Percentiles rank a stretch among this genome's conserved stretches.
phyloP scores from a whole-genome alignment of 257 asterid genomes.

The Scutellaria minor region DNA sequence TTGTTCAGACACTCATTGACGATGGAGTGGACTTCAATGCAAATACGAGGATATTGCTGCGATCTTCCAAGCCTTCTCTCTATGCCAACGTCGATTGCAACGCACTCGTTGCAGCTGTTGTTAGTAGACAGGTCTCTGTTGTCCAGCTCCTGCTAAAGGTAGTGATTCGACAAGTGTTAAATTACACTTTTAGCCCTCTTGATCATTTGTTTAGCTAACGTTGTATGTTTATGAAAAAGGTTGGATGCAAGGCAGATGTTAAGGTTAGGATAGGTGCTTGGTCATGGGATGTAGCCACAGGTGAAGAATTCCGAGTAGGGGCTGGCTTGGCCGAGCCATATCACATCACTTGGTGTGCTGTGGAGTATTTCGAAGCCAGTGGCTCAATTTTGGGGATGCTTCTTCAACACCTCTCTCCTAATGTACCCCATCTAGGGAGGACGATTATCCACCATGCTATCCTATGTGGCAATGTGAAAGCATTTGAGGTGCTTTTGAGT shows the following conservation, averaged over 20 bases:
- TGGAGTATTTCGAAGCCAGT: conserved; percentile 69
- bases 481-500: conserved; percentile 55
- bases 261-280: conserved; percentile 78
- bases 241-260: conserved; percentile 63
- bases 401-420: conserved; percentile 60
- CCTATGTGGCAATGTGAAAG: conserved; percentile 59
- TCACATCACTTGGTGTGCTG: conserved; percentile 74
- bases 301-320: conserved; percentile 81
- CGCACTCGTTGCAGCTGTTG: conserved; percentile 72
- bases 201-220: background rate
- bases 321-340: conserved; percentile 86
- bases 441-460: conserved; percentile 68
- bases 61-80: conserved; percentile 76
- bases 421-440: conserved; percentile 66
- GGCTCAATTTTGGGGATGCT: conserved; percentile 66
- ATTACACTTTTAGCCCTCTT: background rate
- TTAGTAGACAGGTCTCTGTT: conserved; percentile 59
- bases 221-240: conserved; percentile 38
- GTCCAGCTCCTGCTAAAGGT: conserved; percentile 63
- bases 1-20: conserved; percentile 60
- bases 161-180: background rate
- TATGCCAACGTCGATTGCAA: conserved; percentile 72
- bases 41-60: conserved; percentile 68
- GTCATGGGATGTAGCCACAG: conserved; percentile 72
- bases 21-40: conserved; percentile 69